Evolutionary conservation across 306 rosid genomes (phyloP), one percentile per base, ranked within the genome.

Genomic region (Vicia faba): DNA sequence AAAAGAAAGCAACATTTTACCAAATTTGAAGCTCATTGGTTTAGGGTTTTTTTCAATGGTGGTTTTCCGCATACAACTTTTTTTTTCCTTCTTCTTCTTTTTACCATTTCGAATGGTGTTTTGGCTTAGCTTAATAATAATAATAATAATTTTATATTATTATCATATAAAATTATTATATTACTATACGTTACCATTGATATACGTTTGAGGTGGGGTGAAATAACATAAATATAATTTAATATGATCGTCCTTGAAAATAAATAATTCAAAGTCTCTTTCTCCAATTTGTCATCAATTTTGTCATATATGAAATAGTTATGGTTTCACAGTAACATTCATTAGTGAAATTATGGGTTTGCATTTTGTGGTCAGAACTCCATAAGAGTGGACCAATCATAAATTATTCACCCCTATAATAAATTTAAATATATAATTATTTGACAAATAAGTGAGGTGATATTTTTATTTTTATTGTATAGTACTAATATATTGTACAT

Each of bases 31-130:
- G 18, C 69, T 59, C 35, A 66, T 45, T 51, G 78, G 78, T 66
- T 18, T 67, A 8, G 66, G 35, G 35, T 41, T 40, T 45, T 55
- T 51, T 3, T 48, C 72, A 46, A 31, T 12, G 68, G n/a, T 39
- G 78, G 60, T 80, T 80, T 80, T 80, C 81, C 64, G 60, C 81
- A 67, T 80, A 75, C 66, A 65, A 50, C 14, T 23, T 28, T 40
- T 46, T 12, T 12, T 33, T 50, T n/a, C n/a, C 28, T 25, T 25
- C 3, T 50, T 18, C 16, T 23, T 3, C 10, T 63, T 73, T 35
- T 58, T 48, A 8, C 58, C 38, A 39, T 70, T 56, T 56, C 11
- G 43, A 25, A 26, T 44, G 16, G 48, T 54, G 68, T 29, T 40
- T 77, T 66, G 38, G 35, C 76, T 70, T 55, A 5, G 44, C 31